Evolutionary conservation across 192 early-diverging fungal species (phyloP), one percentile per base, ranked within the genome.

Genomic region (Podila clonocystis): DNA sequence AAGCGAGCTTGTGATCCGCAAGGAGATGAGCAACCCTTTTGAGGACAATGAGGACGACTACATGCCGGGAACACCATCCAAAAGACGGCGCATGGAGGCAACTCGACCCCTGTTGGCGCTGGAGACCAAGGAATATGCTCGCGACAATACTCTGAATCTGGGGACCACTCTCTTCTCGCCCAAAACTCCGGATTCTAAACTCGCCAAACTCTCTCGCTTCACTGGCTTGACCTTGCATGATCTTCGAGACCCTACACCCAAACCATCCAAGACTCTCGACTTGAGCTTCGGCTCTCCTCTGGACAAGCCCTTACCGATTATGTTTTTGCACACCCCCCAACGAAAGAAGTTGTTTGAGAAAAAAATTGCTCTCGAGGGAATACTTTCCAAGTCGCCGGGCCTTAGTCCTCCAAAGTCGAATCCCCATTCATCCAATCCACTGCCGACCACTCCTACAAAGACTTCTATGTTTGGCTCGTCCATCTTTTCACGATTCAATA

Each of bases 241-340:
- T 31, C 50, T 80, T 15, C 70, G 77, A 0, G 77, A 66, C 8
- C 70, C 77, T 20, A 80, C 77, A 65, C 77, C 77, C 26, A 80
- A 80, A 30, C 22, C 66, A 34, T 9, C n/a, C 29, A 80, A 65
- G 24, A 69, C 62, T 24, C 17, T 6, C 9, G 9, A 55, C 52
- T 26, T 55, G 22, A 9, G 2, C 20, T 60, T 30, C 15, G 28
- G 30, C 2, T 19, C 19, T 5, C 52, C 61, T 20, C 19, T 34
- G 6, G 24, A 17, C 13, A 52, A 60, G 15, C 29, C 65, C 17
- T 63, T 80, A 62, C 77, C 77, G 11, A 68, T 80, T 5, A 80
- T 80, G 77, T 41, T 80, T 20, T 38, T 80, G 45, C 70, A 80
- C 34, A 80, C 77, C 22, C 77, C 77, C 20, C 70, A 73, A 28